Conservation (phyloP, 2,329 filamentous ascomycete genomes). For the Trichoderma atrobrunneum region DNA sequence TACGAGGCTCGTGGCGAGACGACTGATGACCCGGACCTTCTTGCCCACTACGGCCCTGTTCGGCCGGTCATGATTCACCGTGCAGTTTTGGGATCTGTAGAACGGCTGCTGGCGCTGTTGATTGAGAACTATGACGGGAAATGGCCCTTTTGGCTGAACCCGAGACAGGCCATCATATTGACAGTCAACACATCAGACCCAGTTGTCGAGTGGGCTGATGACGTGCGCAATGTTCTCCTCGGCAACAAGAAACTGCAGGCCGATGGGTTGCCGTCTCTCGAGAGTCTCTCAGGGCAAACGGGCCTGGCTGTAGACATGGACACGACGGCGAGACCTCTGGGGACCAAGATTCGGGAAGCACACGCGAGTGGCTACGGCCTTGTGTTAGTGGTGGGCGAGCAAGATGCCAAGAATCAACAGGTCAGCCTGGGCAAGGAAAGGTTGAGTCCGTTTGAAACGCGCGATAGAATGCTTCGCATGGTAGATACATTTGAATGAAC, state of each 20-base stretch:
- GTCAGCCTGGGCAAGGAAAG: constrained; percentile 45
- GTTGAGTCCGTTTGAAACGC: constrained; percentile 45
- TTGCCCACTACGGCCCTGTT: constrained; percentile 56
- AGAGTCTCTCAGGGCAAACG: constrained; percentile 54
- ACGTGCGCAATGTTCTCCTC: constrained; percentile 49
- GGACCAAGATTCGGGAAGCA: constrained; percentile 71
- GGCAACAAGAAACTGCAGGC: constrained; percentile 38
- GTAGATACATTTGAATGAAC: constrained; percentile 48
- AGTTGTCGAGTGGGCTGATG: constrained; percentile 49
- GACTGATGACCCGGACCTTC: constrained; percentile 46
- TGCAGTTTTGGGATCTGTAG: constrained; percentile 79
- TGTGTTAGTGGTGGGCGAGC: constrained; percentile 69
- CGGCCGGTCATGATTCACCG: constrained; percentile 78
- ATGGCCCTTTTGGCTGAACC: constrained; percentile 88
- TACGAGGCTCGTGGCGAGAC: constrained; percentile 53
- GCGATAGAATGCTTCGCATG: constrained; percentile 44
- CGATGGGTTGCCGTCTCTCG: constrained; percentile 35
- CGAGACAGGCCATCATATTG: constrained; percentile 71
- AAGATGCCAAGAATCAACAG: constrained; percentile 57
- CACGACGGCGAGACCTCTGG: constrained; percentile 57
- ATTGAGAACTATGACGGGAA: constrained; percentile 78
- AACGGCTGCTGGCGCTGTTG: constrained; percentile 78
- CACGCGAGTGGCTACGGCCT: constrained; percentile 68
- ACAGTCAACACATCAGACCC: constrained; percentile 63
- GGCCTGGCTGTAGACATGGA: constrained; percentile 69